Base-by-base conservation (phyloP, 1,284 basidiomycete species). In the Pseudozyma sp. region DNA sequence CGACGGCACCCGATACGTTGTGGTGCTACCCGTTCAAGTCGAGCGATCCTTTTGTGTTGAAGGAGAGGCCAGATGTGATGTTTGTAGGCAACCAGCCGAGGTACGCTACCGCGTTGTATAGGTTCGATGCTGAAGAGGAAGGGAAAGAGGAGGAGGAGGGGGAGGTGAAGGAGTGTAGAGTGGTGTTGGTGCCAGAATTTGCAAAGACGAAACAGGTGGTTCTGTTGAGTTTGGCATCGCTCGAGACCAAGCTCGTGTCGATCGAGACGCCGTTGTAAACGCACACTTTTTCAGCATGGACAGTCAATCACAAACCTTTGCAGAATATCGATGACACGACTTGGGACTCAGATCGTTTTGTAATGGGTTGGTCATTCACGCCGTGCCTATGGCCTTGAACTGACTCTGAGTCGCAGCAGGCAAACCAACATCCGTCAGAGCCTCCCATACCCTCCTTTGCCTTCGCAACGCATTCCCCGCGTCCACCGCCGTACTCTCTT, bases 1-100 rank as follows among this genome's bases (percentile, higher is more conserved):
- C 97, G 0, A 99, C 96, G 1, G 95, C 96, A 13, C 97, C 97
- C 13, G 97, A 99, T 86, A 99, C 97, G 1, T 88, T 99, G 1
- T 98, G 89, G 95, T 97, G 96, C 82, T 96, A 97, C 85, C 97
- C 97, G 10, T 98, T 93, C 87, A 91, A 92, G 55, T 88, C 90
- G 42, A 87, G 87, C 10, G 97, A 99, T 85, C 97, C 97, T 0
- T 99, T 99, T 86, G 88, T 97, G 61, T 88, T 99, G 43, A 85
- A 87, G 31, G 88, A 91, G 81, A 91, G 93, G 9, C 97, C 97
- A 10, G 90, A 97, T 83, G 86, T 99, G 38, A 96, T 97, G 83
- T 88, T 97, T 71, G 88, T 97, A n/a, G 96, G 97, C 25, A 94
- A 94, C 75, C 96, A 98, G 86, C 91, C 92, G 0, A 39, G 13